Conservation (phyloP, 805 yeast species). For the Tetrapisispora pingtungensis region DNA sequence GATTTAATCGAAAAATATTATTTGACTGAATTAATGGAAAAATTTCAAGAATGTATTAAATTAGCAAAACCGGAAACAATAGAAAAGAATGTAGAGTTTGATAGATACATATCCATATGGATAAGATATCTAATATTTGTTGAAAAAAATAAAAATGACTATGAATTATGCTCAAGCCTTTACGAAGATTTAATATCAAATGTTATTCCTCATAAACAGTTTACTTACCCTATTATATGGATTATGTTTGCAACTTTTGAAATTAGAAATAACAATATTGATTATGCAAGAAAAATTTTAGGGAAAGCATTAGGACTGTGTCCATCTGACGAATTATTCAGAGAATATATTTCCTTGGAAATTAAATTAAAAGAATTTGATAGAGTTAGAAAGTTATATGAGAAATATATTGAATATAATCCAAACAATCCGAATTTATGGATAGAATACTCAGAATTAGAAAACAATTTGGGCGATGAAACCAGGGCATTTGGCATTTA, state of each 20-base stretch:
- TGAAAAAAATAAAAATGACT: constrained; percentile 40
- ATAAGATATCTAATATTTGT: constrained; percentile 51
- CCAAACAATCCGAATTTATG: constrained; percentile 34
- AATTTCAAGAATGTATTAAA: constrained; percentile 11
- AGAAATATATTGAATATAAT: constrained; percentile 37
- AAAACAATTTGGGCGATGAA: constrained; percentile 53
- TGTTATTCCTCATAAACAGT: constrained; percentile 45
- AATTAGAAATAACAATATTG: constrained; percentile 46
- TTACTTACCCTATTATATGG: constrained; percentile 73
- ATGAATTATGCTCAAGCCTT: constrained; percentile 37
- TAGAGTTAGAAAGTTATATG: constrained; percentile 63
- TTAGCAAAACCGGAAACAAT: constrained; percentile 22
- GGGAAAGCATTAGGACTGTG: constrained; percentile 65
- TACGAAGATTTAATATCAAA: constrained; percentile 41
- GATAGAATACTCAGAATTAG: constrained; percentile 59
- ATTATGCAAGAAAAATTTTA: constrained; percentile 51
- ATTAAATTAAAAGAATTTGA: constrained; percentile 64
- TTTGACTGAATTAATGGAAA: constrained; percentile 6
- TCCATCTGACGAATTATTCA: constrained; percentile 50
- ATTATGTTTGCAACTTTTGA: constrained; percentile 60
- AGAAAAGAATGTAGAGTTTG: constrained; percentile 45
- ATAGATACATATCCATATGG: constrained; percentile 62
- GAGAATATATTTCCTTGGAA: constrained; percentile 61
- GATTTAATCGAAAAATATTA: constrained; percentile 38
- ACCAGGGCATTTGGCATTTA: constrained; percentile 59